These are phyloP conservation scores for Bothriochloa decipiens DNA, from an alignment of 176 grass and related monocot genomes.

Conservation along the genomic window DNA sequence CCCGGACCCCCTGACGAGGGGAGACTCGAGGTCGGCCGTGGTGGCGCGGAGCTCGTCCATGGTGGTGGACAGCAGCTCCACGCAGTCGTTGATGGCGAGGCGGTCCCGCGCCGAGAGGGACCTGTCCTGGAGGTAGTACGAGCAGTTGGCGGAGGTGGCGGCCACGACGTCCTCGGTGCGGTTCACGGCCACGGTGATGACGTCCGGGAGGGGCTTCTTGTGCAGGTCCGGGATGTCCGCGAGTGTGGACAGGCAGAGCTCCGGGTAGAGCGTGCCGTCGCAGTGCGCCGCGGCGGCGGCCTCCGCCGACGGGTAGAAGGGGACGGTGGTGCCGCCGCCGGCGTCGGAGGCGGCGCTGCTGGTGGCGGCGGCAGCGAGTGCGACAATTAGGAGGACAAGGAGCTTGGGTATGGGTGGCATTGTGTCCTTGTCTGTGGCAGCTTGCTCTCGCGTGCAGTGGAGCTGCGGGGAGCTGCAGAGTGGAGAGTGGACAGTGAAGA, in stretches of 20 bases:
- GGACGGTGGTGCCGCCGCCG: neutral
- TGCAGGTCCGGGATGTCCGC: conserved; percentile 58
- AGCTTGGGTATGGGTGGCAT: conserved; percentile 44
- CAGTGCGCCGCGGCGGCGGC: conserved; percentile 57
- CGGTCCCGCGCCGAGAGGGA: conserved; percentile 39
- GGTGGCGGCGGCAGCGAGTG: neutral
- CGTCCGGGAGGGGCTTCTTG: conserved; percentile 61
- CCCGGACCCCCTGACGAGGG: neutral
- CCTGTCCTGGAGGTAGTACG: conserved; percentile 44
- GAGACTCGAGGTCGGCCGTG: conserved; percentile 30
- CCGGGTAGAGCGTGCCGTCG: conserved; percentile 72
- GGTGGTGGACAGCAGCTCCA: conserved; percentile 64
- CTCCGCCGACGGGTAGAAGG: conserved; percentile 47
- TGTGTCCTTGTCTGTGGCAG: conserved; percentile 3
- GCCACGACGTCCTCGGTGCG: conserved; percentile 49
- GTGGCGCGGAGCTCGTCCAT: conserved; percentile 66
- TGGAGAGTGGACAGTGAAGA: neutral
- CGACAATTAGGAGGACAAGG: conserved; percentile 33
- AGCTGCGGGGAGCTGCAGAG: neutral
- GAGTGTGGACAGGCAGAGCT: conserved; percentile 70
- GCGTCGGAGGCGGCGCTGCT: neutral
- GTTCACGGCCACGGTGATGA: conserved; percentile 58
- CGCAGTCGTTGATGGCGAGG: conserved; percentile 68
- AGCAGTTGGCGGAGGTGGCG: conserved; percentile 55
- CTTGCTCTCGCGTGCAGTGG: conserved; percentile 1